These are phyloP conservation scores for Cinnamomum chago DNA, from an alignment of 164 flowering plant species.

Conservation along the genomic window DNA sequence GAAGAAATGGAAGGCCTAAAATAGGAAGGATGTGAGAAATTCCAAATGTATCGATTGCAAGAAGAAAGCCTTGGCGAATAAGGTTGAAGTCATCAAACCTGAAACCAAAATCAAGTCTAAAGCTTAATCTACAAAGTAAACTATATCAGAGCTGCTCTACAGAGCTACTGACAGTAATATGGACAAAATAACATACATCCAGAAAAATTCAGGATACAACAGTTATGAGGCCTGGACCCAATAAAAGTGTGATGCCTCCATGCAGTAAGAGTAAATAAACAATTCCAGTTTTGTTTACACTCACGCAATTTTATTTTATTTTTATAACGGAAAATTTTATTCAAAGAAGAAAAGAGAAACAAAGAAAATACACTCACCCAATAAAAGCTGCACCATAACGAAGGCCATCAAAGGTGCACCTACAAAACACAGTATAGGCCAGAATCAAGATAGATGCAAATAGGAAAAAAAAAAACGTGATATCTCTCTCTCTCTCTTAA, in stretches of 20 bases:
- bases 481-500: too few species aligned
- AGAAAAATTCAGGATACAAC: not conserved
- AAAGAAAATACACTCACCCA: conserved; percentile 58
- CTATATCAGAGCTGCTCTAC: not conserved
- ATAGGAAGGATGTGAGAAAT: conserved; percentile 79
- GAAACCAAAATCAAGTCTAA: conserved; percentile 15
- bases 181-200: not conserved
- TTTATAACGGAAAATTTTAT: too few species aligned
- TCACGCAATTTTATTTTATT: too few species aligned
- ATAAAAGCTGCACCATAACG: conserved; percentile 95
- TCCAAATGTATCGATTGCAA: conserved; percentile 90
- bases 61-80: conserved; percentile 78
- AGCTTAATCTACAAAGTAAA: not conserved
- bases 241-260: not conserved
- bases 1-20: conserved; percentile 73
- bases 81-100: conserved; percentile 93
- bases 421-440: conserved; percentile 19
- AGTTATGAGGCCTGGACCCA: not conserved
- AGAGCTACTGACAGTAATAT: not conserved
- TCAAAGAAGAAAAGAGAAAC: too few species aligned
- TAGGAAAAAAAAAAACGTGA: too few species aligned
- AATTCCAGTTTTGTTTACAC: too few species aligned
- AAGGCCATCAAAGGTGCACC: conserved; percentile 99
- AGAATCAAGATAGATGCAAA: not conserved
- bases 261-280: not conserved